Percentiles rank a stretch among this genome's conserved stretches.
These are phyloP conservation scores for Posidonia australis DNA, from an alignment of 106 monocot species.

Conservation along the genomic window DNA sequence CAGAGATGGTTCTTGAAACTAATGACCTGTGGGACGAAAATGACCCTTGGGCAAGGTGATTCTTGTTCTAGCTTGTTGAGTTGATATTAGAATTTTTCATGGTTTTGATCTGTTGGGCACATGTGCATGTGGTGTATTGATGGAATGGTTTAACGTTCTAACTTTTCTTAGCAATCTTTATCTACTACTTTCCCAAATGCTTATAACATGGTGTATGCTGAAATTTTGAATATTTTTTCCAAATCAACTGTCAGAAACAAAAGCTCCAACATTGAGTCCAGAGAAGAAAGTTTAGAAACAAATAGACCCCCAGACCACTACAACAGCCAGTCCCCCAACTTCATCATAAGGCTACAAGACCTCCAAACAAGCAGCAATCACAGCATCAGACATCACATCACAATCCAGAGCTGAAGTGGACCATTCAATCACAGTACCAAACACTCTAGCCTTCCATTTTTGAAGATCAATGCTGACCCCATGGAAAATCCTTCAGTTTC, in stretches of 20 bases:
- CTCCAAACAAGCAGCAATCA: too few relatives aligned
- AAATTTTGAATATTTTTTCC: background rate
- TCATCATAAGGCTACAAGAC: too few relatives aligned
- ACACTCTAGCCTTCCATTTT: too few relatives aligned
- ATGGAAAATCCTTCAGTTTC: too few relatives aligned
- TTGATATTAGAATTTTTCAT: background rate
- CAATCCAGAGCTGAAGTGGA: too few relatives aligned
- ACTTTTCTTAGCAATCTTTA: background rate
- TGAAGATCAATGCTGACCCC: too few relatives aligned
- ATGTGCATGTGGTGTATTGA: background rate
- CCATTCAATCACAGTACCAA: too few relatives aligned
- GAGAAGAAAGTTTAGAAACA: too few relatives aligned
- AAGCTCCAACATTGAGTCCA: too few relatives aligned
- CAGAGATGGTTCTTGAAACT: slow-evolving; percentile 90
- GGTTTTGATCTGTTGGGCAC: background rate
- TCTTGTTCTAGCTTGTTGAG: background rate
- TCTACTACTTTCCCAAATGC: background rate
- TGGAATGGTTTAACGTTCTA: background rate
- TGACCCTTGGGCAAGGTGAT: slow-evolving; percentile 98
- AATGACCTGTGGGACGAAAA: slow-evolving; percentile 99
- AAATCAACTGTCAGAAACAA: background rate
- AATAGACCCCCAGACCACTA: too few relatives aligned
- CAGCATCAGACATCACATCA: too few relatives aligned
- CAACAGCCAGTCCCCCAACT: too few relatives aligned
- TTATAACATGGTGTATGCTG: background rate